Conservation (phyloP, 2,329 filamentous ascomycete species). For the Cladosporium sp. region DNA sequence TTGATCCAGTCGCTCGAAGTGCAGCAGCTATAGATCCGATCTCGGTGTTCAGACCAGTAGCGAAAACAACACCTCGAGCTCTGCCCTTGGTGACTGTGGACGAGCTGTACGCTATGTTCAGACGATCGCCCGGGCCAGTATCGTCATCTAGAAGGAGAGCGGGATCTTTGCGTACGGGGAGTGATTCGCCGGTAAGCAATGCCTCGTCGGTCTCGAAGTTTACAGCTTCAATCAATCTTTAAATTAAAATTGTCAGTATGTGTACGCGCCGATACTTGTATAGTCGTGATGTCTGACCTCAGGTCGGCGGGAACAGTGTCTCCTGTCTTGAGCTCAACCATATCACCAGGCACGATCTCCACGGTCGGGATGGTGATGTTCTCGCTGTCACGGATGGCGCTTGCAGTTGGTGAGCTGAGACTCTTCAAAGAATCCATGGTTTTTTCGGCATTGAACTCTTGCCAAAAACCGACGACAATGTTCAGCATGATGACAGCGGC, state of each 20-base stretch:
- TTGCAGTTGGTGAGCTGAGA: constrained; percentile 44
- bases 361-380: constrained; percentile 37
- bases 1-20: constrained; percentile 53
- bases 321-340: constrained; percentile 45
- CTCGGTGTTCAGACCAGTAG: constrained; percentile 70
- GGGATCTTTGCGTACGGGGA: constrained; percentile 63
- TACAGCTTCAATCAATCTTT: constrained; percentile 37
- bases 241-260: too few relatives aligned
- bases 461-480: constrained; percentile 44
- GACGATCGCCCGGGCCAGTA: constrained; percentile 62
- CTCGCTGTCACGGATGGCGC: constrained; percentile 43
- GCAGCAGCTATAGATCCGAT: constrained; percentile 70
- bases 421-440: constrained; percentile 47
- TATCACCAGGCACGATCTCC: constrained; percentile 45
- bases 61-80: constrained; percentile 63
- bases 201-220: constrained; percentile 72
- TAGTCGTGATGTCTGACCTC: too few relatives aligned
- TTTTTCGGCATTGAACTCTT: constrained; percentile 47
- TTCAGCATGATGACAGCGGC: constrained; percentile 44
- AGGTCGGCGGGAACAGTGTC: constrained; percentile 49
- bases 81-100: constrained; percentile 69
- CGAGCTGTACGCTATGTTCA: constrained; percentile 68
- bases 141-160: constrained; percentile 49
- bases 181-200: constrained; percentile 69
- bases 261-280: too few relatives aligned